A percentile compares a stretch with the other conserved stretches of the same genome.
phyloP scores from a whole-genome alignment of 805 yeast species.

The Candida gorgasii region DNA sequence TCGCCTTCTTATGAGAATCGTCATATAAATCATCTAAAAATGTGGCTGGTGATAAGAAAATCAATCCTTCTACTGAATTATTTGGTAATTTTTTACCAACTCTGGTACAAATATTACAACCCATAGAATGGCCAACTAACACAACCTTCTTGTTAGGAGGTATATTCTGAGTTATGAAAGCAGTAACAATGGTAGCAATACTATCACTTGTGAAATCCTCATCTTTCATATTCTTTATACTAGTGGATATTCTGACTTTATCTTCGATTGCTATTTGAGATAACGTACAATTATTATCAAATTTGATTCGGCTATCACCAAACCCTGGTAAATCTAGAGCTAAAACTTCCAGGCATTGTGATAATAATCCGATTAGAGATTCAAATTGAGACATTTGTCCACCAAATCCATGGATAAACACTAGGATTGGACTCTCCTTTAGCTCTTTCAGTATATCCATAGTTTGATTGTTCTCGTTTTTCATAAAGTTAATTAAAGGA shows the following conservation, averaged over 20 bases:
- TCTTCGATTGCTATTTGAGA: constrained; percentile 29
- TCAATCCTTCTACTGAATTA: constrained; percentile 46
- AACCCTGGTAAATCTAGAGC: constrained; percentile 88
- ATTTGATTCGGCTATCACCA: constrained; percentile 51
- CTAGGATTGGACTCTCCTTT: constrained; percentile 54
- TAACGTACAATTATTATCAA: constrained; percentile 19
- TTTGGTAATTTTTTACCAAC: constrained; percentile 38
- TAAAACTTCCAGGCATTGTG: constrained; percentile 62
- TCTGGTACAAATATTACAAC: constrained; percentile 56
- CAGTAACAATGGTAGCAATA: constrained; percentile 41
- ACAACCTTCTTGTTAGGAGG: constrained; percentile 44
- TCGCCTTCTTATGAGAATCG: constrained; percentile 9
- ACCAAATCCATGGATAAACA: constrained; percentile 86
- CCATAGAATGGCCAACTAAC: constrained; percentile 75
- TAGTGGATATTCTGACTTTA: constrained; percentile 29
- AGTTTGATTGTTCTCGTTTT: constrained; percentile 25
- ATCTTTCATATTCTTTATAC: constrained; percentile 34
- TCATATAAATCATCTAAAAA: constrained; percentile 25
- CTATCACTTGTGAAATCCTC: constrained; percentile 43
- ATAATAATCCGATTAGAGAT: constrained; percentile 61
- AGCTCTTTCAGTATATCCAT: constrained; percentile 34
- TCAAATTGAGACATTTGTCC: constrained; percentile 89
- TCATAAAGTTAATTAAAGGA: constrained; percentile 40
- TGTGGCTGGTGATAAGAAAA: constrained; percentile 53
- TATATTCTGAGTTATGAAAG: constrained; percentile 37